Evolutionary conservation across 176 grass and related monocot species (phyloP), one percentile per base, ranked within the genome.

Genomic region (Aegilops tauschii): DNA sequence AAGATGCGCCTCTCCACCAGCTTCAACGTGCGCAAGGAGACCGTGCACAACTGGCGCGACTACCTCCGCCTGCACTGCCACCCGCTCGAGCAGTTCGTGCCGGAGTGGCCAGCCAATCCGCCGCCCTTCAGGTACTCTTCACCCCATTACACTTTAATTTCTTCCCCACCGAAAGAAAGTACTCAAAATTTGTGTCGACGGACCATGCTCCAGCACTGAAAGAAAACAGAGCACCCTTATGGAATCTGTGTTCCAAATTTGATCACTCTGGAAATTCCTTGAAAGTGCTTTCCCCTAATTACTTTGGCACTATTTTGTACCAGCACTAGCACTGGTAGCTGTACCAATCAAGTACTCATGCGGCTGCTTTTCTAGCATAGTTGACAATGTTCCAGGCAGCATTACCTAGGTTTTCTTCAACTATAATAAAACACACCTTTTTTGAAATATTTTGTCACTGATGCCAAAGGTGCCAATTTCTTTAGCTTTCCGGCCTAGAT

Each of bases 21-120:
- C 86, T 98, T 98, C 81, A 98, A 98, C 86, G 89, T 98, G 1
- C 90, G 67, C 73, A 98, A 93, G 80, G 96, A 98, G 86, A 90
- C 81, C 5, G 91, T 98, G 36, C 96, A 87, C 83, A 98, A 95
- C 78, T 98, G 96, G 96, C 88, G 96, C 36, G 96, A 98, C 69
- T 98, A 98, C 77, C 93, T 98, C 44, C 92, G 96, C 27, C 91
- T 98, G 42, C 96, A 98, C 87, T 98, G 96, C 90, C 62, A 98
- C 34, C 96, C 96, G 71, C 90, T 98, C 0, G 37, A 98, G 27
- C 67, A 89, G 10, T 98, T 90, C 73, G 89, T 88, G 12, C 86
- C 73, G 1, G 93, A 91, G 6, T 98, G 96, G 96, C 96, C 96
- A 0, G 40, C 78, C 8, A 95, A 87, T 3, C 96, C 93, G 0